phyloP scores from a whole-genome alignment of 2,329 filamentous ascomycete species.

The Colletotrichum sidae region DNA sequence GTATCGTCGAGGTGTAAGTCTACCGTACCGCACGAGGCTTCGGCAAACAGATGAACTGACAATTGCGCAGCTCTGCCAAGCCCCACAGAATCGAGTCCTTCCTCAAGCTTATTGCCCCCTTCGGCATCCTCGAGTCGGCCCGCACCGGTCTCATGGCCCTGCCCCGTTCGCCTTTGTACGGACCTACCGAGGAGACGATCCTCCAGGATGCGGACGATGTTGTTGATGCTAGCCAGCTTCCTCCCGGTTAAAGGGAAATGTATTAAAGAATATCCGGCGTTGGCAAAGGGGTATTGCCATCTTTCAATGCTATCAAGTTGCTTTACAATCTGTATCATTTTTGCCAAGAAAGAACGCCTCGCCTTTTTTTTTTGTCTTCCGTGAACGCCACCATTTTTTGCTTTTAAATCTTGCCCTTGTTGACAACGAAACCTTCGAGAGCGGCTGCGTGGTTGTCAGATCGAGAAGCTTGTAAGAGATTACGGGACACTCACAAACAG shows the following conservation, averaged over 20 bases:
- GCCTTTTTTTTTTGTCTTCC: conserved; percentile 20
- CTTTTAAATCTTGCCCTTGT: conserved; percentile 80
- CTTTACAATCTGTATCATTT: conserved; percentile 37
- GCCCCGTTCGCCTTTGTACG: conserved; percentile 88
- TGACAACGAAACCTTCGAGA: conserved; percentile 91
- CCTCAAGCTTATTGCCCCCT: conserved; percentile 93
- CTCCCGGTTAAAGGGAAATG: conserved; percentile 76
- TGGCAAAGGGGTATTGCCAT: conserved; percentile 38
- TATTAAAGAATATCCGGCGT: conserved; percentile 38
- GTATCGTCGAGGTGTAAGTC: conserved; percentile 93
- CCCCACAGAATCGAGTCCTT: conserved; percentile 95
- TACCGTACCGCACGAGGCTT: not conserved
- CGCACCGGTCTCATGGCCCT: conserved; percentile 97
- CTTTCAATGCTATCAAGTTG: conserved; percentile 37
- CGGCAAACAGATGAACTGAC: conserved; percentile 41
- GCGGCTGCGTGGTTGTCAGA: conserved; percentile 63
- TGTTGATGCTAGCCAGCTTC: conserved; percentile 93
- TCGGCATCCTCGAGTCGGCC: conserved; percentile 96
- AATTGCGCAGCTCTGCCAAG: conserved; percentile 80
- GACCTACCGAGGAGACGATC: conserved; percentile 74
- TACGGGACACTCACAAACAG: conserved; percentile 70
- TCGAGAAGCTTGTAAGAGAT: not conserved
- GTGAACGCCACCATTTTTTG: conserved; percentile 23
- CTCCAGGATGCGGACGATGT: conserved; percentile 92
- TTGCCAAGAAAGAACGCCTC: conserved; percentile 29